Percentiles rank a stretch among this genome's conserved stretches.
Conservation (phyloP, 305 asterid genomes). For the Monarda citriodora region DNA sequence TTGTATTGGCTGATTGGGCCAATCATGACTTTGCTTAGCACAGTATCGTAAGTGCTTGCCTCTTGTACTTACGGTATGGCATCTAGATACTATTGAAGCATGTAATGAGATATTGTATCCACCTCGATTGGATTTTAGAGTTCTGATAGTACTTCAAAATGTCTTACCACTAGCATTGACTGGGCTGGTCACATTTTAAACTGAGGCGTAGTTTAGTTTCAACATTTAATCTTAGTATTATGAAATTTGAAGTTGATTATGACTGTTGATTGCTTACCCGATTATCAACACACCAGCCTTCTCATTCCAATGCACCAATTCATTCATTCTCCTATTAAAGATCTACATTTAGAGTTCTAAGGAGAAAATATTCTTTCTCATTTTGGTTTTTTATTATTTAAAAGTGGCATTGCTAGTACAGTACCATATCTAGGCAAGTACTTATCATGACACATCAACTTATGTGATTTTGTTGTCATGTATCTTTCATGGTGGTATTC, state of each 20-base stretch:
- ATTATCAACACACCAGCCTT: not conserved
- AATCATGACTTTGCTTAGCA: not conserved
- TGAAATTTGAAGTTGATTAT: not conserved
- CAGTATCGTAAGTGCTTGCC: not conserved
- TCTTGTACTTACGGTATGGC: not conserved
- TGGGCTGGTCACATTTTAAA: not conserved
- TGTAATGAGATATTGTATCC: not conserved
- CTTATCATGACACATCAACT: not conserved
- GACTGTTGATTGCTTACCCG: not conserved
- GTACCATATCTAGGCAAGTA: not conserved
- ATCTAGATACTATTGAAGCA: not conserved
- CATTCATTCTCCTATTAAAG: conserved; percentile 1
- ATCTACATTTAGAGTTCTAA: not conserved
- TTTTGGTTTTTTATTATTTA: not conserved
- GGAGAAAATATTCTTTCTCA: not conserved
- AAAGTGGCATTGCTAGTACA: not conserved
- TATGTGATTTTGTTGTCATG: not conserved
- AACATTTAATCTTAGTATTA: conserved; percentile 3
- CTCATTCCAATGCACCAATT: not conserved
- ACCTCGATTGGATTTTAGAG: not conserved
- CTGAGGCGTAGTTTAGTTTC: not conserved
- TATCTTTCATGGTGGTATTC: not conserved
- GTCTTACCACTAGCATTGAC: not conserved
- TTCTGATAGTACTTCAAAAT: not conserved
- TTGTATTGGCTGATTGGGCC: not conserved